Conservation (phyloP, 345 rosid species). For the Erysimum cheiranthoides region DNA sequence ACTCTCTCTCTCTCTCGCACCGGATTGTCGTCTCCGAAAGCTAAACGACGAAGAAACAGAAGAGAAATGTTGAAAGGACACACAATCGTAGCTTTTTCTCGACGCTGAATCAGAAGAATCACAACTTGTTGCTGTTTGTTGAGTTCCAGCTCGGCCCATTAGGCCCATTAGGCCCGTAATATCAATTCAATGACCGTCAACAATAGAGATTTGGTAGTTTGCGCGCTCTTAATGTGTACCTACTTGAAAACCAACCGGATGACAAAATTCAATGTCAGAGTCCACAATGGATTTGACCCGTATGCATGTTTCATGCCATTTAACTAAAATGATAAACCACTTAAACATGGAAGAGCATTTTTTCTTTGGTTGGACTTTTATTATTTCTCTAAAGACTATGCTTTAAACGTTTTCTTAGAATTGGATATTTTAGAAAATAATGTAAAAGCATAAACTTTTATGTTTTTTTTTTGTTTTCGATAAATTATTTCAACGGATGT, state of each 20-base stretch:
- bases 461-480: background rate
- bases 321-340: slow-evolving; percentile 1
- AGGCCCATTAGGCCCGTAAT: background rate
- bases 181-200: background rate
- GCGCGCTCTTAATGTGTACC: background rate
- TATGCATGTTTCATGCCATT: slow-evolving; percentile 8
- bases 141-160: background rate
- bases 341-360: background rate
- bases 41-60: slow-evolving; percentile 40
- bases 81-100: slow-evolving; percentile 44
- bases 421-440: background rate
- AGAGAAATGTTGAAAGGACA: slow-evolving; percentile 16
- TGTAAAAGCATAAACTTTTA: background rate
- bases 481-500: background rate
- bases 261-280: background rate
- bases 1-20: slow-evolving; percentile 6
- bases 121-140: background rate
- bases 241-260: background rate
- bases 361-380: background rate
- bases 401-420: slow-evolving; percentile 1
- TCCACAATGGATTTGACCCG: background rate
- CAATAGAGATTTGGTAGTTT: slow-evolving; percentile 1
- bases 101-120: slow-evolving; percentile 43
- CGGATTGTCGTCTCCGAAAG: slow-evolving; percentile 28
- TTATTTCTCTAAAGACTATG: background rate